Conservation (phyloP, 164 flowering plant species). For the Nelumbo lutea region DNA sequence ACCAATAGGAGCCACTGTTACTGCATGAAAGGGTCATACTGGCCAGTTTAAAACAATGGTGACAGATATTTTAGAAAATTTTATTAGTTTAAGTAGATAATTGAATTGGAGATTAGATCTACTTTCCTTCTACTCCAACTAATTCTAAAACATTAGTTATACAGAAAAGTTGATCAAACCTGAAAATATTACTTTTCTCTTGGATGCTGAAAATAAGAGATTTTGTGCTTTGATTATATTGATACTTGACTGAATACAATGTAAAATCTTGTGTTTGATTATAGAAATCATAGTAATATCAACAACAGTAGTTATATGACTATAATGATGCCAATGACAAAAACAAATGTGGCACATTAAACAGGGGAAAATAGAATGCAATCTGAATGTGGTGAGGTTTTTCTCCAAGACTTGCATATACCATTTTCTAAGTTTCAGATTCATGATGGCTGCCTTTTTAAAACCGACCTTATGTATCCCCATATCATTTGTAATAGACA, state of each 20-base stretch:
- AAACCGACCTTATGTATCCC: too few species aligned
- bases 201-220: neutral
- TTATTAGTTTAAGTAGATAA: neutral
- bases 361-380: too few species aligned
- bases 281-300: too few species aligned
- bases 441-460: too few species aligned
- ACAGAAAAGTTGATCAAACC: neutral
- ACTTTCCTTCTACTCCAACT: neutral
- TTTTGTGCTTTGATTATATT: neutral
- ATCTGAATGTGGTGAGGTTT: too few species aligned
- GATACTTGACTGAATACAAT: neutral
- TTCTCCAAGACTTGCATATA: too few species aligned
- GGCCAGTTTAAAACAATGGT: neutral
- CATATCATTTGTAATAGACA: too few species aligned
- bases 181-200: neutral
- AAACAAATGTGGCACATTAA: too few species aligned
- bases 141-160: neutral
- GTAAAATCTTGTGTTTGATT: neutral
- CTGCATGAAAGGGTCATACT: neutral
- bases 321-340: too few species aligned
- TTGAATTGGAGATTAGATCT: neutral
- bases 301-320: too few species aligned
- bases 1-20: conserved; percentile 3
- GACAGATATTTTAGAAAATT: neutral
- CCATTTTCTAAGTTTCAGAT: too few species aligned